Evolutionary conservation across 768 basidiomycete species (phyloP), one percentile per base, ranked within the genome.

Genomic region (Erythrobasidium yunnanense): DNA sequence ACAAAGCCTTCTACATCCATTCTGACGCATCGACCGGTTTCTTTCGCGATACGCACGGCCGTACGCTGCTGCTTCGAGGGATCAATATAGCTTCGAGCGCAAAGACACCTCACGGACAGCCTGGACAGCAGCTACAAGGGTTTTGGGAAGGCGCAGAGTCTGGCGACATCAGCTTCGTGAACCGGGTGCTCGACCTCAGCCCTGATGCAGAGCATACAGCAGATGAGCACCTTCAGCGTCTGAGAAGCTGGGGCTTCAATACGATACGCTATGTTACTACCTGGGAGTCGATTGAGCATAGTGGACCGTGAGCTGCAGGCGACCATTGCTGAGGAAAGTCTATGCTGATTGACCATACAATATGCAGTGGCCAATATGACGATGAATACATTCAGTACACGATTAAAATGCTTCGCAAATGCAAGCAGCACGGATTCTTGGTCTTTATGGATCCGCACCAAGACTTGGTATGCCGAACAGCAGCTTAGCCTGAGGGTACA

Each of bases 381-480:
- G 81, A 85, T 56, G 87, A 86, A 27, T 97, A 85, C 74, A 90
- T 97, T 79, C 87, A 93, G 73, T 96, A 97, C 71, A 87, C 85
- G 2, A 81, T 97, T 33, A 81, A 82, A 8, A 85, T 93, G 0
- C 80, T 97, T n/a, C 81, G 82, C 22, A 91, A 91, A 75, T 91
- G 89, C 78, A 90, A 91, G 74, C 84, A 87, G 51, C 86, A 88
- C 71, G 93, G 91, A 18, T 95, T 96, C 77, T 83, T 82, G 74
- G 85, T 91, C 13, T 95, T 84, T 76, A 84, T 99, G 79, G 91
- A 96, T 72, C 90, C 93, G 4, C 93, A 99, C 76, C 95, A 99
- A 76, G 93, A 99, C 73, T 82, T 83, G 45, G 92, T 95, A 74
- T 74, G 22, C 8, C 23, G 20, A 30, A 20, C 29, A n/a, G 2